Evolutionary conservation across 805 yeast species (phyloP), one percentile per base, ranked within the genome.

Genomic region (Yarrowia porcina): DNA sequence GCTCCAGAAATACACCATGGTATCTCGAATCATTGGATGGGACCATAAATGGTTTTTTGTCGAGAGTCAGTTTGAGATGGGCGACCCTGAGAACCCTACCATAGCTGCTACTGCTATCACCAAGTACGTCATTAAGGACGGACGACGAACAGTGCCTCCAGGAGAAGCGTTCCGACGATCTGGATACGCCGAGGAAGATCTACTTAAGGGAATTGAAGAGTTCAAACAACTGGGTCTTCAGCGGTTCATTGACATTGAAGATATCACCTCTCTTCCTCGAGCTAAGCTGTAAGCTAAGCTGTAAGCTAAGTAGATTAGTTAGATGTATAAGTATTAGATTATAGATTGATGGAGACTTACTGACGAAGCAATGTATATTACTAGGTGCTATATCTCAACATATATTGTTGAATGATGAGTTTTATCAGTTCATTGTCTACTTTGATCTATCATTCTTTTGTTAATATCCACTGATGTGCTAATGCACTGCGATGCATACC

Each of bases 31-130:
- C 18, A 72, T 88, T 6, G 87, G 93, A 6, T 91, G 97, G 96
- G 94, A 89, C 75, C 78, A 82, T 38, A 92, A 91, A 73, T 90
- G 97, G 97, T 68, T 92, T 13, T 91, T 84, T 70, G 81, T 89
- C 13, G 66, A 88, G 23, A 82, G 88, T 41, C 80, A 83, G 68
- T 90, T 90, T 69, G 81, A 79, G 11, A 75, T 79, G 49, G 67
- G 71, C 20, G 68, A 70, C n/a, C 64, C 68, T 17, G 74, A 72
- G 8, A 71, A 68, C 10, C 73, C 72, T n/a, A 72, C 75, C 11
- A 66, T 82, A 25, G 80, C 84, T 67, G 84, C 90, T 0, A 75
- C 84, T 21, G 83, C 87, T 1, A 72, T 91, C 25, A 87, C 96
- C 10, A 90, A 87, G 72, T 87, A 90, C 68, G 96, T 92, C 2